Conservation (phyloP, 345 rosid genomes). For the Citrus cavaleriei region DNA sequence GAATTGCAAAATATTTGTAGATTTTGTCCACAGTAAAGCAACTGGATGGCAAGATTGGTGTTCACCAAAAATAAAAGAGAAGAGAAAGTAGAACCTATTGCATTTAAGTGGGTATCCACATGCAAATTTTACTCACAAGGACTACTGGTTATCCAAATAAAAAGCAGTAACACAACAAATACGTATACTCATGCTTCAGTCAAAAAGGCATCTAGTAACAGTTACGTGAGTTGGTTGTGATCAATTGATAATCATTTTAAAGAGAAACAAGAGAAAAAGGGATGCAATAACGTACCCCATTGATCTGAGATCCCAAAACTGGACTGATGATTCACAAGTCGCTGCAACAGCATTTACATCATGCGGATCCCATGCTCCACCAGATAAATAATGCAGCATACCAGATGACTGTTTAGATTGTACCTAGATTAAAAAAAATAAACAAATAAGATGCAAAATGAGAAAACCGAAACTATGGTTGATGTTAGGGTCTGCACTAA, state of each 20-base stretch:
- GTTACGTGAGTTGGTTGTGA: background rate
- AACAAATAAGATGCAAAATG: slow-evolving; percentile 24
- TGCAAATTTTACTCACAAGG: background rate
- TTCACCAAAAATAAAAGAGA: background rate
- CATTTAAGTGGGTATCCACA: background rate
- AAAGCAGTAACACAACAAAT: background rate
- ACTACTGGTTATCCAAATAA: background rate
- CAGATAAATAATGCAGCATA: slow-evolving; percentile 72
- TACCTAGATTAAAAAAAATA: slow-evolving; percentile 44
- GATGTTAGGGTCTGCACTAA: background rate
- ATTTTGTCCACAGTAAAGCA: background rate
- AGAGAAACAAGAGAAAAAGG: background rate
- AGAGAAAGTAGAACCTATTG: background rate
- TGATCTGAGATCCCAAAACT: slow-evolving; percentile 83
- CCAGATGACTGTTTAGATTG: slow-evolving; percentile 81
- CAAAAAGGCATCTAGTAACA: background rate
- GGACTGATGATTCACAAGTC: slow-evolving; percentile 81
- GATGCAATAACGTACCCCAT: slow-evolving; percentile 58
- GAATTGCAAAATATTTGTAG: background rate
- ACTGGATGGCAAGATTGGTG: background rate
- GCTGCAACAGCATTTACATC: slow-evolving; percentile 72
- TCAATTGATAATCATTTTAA: background rate
- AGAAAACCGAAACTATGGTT: slow-evolving; percentile 7
- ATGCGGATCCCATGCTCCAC: slow-evolving; percentile 97
- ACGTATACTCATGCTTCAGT: background rate